A percentile compares a stretch with the other conserved stretches of the same genome.
phyloP scores from a whole-genome alignment of 2,329 filamentous ascomycete genomes.

The Scytalidium sp. region DNA sequence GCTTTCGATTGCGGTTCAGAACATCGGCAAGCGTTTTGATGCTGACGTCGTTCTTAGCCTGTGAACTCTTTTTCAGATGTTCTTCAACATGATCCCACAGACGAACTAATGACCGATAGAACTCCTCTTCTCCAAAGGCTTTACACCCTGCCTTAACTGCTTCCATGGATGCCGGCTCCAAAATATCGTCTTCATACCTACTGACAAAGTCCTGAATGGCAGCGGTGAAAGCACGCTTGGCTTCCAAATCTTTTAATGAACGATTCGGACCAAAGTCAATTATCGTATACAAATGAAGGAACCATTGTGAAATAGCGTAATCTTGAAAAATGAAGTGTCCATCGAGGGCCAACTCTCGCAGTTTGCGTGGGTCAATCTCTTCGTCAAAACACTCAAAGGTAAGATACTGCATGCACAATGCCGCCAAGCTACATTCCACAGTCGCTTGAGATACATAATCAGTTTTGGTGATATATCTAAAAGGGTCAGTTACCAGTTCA shows the following conservation, averaged over 20 bases:
- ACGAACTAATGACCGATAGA: neutral
- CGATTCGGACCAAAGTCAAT: constrained; percentile 12
- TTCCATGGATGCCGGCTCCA: neutral
- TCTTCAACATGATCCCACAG: constrained; percentile 5
- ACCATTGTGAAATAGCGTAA: constrained; percentile 27
- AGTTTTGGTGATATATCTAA: constrained; percentile 7
- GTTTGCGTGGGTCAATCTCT: constrained; percentile 6
- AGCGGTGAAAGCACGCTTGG: constrained; percentile 3
- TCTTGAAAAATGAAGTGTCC: constrained; percentile 26
- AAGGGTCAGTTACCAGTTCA: neutral
- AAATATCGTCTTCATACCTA: constrained; percentile 3
- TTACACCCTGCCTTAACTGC: constrained; percentile 8
- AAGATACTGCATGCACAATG: constrained; percentile 26
- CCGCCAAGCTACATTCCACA: constrained; percentile 20
- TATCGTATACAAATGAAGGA: constrained; percentile 18
- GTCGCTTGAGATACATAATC: constrained; percentile 7
- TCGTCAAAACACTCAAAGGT: constrained; percentile 22
- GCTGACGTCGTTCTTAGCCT: constrained; percentile 4
- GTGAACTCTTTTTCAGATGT: neutral
- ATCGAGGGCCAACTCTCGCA: neutral
- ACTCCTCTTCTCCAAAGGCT: constrained; percentile 4
- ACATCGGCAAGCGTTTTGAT: neutral
- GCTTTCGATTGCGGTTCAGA: constrained; percentile 3
- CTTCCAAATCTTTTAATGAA: neutral
- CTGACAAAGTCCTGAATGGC: constrained; percentile 1